A percentile compares a stretch with the other conserved stretches of the same genome.
These are phyloP conservation scores for Sergeia podlipaevii DNA, from an alignment of 208 protist species.

Conservation along the genomic window DNA sequence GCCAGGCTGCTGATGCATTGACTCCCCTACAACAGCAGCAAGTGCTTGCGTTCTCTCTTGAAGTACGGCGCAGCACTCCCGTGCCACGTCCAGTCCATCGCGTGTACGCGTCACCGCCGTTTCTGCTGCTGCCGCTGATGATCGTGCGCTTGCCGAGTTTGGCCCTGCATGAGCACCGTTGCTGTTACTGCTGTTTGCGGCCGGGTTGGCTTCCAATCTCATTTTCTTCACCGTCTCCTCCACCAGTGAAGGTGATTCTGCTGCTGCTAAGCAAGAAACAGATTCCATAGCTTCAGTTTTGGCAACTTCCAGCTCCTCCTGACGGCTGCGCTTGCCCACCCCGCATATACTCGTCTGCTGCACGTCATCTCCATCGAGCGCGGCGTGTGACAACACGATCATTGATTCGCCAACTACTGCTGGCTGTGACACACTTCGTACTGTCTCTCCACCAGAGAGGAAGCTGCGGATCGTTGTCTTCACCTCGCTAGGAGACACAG, in stretches of 20 bases:
- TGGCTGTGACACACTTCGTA: neutral
- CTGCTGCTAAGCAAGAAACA: too few relatives aligned
- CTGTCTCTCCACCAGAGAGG: conserved; percentile 1
- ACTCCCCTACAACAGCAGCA: neutral
- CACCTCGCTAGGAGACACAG: conserved; percentile 14
- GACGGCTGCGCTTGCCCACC: neutral
- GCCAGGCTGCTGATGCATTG: neutral
- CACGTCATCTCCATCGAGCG: neutral
- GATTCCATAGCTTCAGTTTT: too few relatives aligned
- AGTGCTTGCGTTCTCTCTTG: neutral
- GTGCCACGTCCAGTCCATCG: neutral
- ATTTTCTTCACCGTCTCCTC: too few relatives aligned
- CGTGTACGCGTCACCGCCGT: neutral
- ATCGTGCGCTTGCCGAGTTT: too few relatives aligned
- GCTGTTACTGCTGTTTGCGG: too few relatives aligned
- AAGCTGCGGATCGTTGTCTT: conserved; percentile 15
- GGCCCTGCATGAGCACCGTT: too few relatives aligned
- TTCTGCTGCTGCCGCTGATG: neutral
- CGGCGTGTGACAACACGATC: neutral
- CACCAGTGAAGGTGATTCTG: too few relatives aligned
- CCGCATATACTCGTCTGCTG: neutral
- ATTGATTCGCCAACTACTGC: neutral
- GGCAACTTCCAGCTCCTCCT: too few relatives aligned
- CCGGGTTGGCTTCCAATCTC: too few relatives aligned
- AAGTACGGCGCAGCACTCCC: neutral